Evolutionary conservation across 306 rosid species (phyloP), one percentile per base, ranked within the genome.

Genomic region (Trifolium subterraneum): DNA sequence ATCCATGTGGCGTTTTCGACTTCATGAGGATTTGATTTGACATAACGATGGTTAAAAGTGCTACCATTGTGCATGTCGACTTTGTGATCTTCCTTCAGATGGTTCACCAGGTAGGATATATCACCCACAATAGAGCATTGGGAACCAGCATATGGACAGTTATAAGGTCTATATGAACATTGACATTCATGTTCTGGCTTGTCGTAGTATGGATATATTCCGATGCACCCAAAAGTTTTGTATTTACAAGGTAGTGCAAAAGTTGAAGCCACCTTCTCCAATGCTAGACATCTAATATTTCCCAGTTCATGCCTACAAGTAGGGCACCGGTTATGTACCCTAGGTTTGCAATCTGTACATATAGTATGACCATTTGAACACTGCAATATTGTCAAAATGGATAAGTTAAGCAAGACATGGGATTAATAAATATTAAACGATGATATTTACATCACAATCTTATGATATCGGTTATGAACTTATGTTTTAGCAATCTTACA

Each of bases 1-100:
- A 93, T 90, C 97, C 98, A 93, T 2, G 98, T 93, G 19, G 98
- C 98, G 38, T 93, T 93, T 90, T 93, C 98, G 56, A 93, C 97
- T 81, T 93, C 97, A 78, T 90, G 97, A 9, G 98, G 97, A 80
- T 93, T 90, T 70, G 97, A 90, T 83, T 93, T 93, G 82, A 93
- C 98, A 23, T 93, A 90, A 10, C 98, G 96, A 81, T 93, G 98
- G 83, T 93, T 93, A 78, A 93, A 93, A 68, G 98, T 90, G 87
- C 96, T 87, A 38, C 98, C 98, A 79, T 27, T 85, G 83, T 93
- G 98, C 98, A 93, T 93, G 85, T 93, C 98, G 72, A 93, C 98
- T 78, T 93, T 93, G 87, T 93, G 97, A 78, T 93, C 93, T 7
- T 90, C 96, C 83, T 88, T 87, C 69, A 90, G 85, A 82, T 93